Conservation (phyloP, 106 monocot species). For the Xerophyta viscosa region DNA sequence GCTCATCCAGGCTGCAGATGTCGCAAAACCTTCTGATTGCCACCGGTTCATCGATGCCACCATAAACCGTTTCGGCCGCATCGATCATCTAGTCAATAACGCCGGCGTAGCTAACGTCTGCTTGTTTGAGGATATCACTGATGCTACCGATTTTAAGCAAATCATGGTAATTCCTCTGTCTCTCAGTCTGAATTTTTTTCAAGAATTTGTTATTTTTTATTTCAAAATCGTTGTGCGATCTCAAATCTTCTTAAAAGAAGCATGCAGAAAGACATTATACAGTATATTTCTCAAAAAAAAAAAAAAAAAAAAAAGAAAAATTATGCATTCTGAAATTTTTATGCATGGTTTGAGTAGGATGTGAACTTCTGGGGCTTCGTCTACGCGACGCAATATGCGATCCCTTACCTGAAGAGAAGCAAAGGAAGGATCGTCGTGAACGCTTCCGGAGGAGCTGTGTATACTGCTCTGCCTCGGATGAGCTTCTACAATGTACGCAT, state of each 20-base stretch:
- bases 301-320: too few relatives aligned
- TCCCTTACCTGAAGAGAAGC: conserved; percentile 2
- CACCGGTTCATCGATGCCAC: conserved; percentile 11
- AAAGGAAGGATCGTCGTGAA: background rate
- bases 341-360: too few relatives aligned
- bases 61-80: conserved; percentile 26
- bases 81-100: conserved; percentile 74
- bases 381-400: background rate
- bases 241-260: too few relatives aligned
- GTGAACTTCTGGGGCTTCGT: background rate
- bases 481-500: conserved; percentile 53
- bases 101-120: conserved; percentile 32
- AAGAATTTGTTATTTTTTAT: too few relatives aligned
- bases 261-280: too few relatives aligned
- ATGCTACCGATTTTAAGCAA: background rate
- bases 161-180: conserved; percentile 1
- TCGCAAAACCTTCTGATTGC: conserved; percentile 18
- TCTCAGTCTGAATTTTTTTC: too few relatives aligned
- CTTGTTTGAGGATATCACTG: conserved; percentile 14
- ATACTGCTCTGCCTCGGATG: conserved; percentile 39
- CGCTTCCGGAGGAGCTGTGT: conserved; percentile 30
- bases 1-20: conserved; percentile 14
- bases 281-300: too few relatives aligned
- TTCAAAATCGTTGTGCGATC: too few relatives aligned
- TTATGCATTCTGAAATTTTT: too few relatives aligned